Evolutionary conservation across 2,329 filamentous ascomycete species (phyloP), one percentile per base, ranked within the genome.

Genomic region (Nothophaeocryptopus gaeumannii): DNA sequence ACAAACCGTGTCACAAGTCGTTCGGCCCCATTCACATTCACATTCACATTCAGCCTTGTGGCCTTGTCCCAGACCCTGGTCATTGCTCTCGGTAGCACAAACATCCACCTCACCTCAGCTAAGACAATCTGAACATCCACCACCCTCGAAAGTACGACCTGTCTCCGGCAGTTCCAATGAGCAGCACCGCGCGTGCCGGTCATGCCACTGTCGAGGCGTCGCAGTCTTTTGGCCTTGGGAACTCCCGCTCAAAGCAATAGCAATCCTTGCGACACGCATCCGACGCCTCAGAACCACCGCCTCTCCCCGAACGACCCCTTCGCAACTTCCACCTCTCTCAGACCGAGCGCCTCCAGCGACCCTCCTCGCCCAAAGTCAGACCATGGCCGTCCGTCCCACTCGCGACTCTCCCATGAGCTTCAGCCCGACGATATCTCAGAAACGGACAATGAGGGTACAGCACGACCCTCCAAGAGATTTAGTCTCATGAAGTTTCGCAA

Each of bases 401-500:
- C 60, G 15, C 53, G 60, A 29, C 56, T 58, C 34, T 59, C 58
- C 40, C 59, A 61, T 52, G 61, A 65, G 36, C 44, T 62, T 39
- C 56, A 50, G 39, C 50, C 51, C 11, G 54, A 61, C 40, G 59
- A 64, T 30, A 58, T 63, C 39, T 46, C 51, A 34, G 51, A 51
- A 32, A 48, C 56, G 34, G 53, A 58, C 39, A 39, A 61, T 44
- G 47, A 57, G 36, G 32, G 38, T 40, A 41, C 48, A 14, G 35
- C 29, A 11, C 44, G 47, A 11, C 46, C 53, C 34, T 71, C 71
- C 51, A 72, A 78, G 58, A 74, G 80, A 49, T 83, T 85, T 68
- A 83, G 78, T 63, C 70, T 95, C 70, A 75, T 96, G 72, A 85
- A 86, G 65, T 90, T 60, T 68, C 87, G 90, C 63, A 91, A 96